phyloP scores from a whole-genome alignment of 2,329 filamentous ascomycete genomes.

The Chalaropsis ovoidea region DNA sequence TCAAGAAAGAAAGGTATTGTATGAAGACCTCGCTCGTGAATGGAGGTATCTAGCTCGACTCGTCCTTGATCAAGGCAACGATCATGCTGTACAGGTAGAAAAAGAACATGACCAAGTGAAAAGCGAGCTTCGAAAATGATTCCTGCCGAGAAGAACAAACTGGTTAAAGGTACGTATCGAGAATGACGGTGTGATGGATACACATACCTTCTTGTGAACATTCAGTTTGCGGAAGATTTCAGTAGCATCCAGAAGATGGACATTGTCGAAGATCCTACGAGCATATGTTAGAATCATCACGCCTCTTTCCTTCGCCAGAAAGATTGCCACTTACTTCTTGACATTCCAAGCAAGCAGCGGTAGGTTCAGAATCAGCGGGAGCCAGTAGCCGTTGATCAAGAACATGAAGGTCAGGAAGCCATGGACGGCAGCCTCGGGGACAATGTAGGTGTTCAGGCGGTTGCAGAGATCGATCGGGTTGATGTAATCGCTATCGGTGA shows the following conservation, averaged over 20 bases:
- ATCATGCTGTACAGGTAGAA: constrained; percentile 99
- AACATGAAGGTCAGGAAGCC: constrained; percentile 92
- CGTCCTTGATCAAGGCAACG: constrained; percentile 90
- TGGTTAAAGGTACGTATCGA: neutral
- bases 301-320: too few relatives aligned
- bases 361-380: constrained; percentile 82
- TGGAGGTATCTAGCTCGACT: constrained; percentile 56
- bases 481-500: constrained; percentile 75
- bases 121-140: constrained; percentile 97
- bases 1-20: neutral
- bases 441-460: constrained; percentile 98
- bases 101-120: constrained; percentile 99
- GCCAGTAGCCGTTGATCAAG: constrained; percentile 97
- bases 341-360: constrained; percentile 86
- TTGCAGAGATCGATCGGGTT: constrained; percentile 99
- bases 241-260: constrained; percentile 90
- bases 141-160: constrained; percentile 47
- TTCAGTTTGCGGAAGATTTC: constrained; percentile 99
- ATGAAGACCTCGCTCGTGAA: neutral
- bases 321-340: constrained; percentile 69
- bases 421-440: constrained; percentile 95
- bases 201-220: constrained; percentile 85
- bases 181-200: neutral
- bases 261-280: constrained; percentile 84
- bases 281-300: constrained; percentile 27